Conservation (phyloP, 371 early-diverging fungal species). For the Batrachochytrium dendrobatidis region DNA sequence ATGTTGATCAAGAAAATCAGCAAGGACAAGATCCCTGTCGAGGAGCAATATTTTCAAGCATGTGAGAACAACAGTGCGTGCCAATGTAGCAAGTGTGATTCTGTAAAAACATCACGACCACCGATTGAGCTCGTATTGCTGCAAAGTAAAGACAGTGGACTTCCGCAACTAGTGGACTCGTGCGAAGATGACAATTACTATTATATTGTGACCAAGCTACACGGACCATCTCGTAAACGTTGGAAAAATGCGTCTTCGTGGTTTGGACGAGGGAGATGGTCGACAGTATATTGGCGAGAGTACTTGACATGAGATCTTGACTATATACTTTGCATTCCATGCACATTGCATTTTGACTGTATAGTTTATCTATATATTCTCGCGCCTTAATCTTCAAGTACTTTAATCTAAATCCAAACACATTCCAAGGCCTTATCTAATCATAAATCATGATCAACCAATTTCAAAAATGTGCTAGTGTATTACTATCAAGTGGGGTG, state of each 20-base stretch:
- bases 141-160: slow-evolving; percentile 5
- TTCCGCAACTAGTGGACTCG: slow-evolving; percentile 10
- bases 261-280: slow-evolving; percentile 10
- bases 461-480: too few species aligned
- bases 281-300: slow-evolving; percentile 12
- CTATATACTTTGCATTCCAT: too few species aligned
- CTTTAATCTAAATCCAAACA: too few species aligned
- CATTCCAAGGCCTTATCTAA: too few species aligned
- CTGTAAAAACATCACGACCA: slow-evolving; percentile 3
- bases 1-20: slow-evolving; percentile 13
- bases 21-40: slow-evolving; percentile 2
- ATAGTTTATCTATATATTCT: too few species aligned
- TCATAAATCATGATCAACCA: too few species aligned
- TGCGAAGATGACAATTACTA: slow-evolving; percentile 9
- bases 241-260: slow-evolving; percentile 9
- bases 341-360: too few species aligned
- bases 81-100: slow-evolving; percentile 10
- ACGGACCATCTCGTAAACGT: slow-evolving; percentile 6
- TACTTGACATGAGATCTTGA: slow-evolving; percentile 10
- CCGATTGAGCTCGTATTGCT: slow-evolving; percentile 11
- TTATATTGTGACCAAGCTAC: slow-evolving; percentile 12
- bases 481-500: too few species aligned
- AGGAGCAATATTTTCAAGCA: slow-evolving; percentile 9
- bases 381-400: too few species aligned
- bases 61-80: slow-evolving; percentile 8